Evolutionary conservation across 257 asterid genomes (phyloP), one percentile per base, ranked within the genome.

Genomic region (Anisodus acutangulus): DNA sequence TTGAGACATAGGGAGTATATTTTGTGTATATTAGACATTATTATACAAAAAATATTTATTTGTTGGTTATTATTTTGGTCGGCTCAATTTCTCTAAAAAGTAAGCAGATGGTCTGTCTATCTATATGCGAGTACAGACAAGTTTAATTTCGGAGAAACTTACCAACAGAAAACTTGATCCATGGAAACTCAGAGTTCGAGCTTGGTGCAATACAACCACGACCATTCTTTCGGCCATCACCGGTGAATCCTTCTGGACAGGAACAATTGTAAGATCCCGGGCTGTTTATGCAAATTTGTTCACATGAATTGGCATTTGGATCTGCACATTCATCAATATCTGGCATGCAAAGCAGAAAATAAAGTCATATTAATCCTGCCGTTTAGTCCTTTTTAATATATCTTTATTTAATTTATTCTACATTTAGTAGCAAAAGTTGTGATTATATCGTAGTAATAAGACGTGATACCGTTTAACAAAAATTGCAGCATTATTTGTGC

Each of bases 301-400:
- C 85, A 55, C 93, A 90, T 8, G 90, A 87, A 57, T 72, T 89
- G 45, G 47, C 9, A 12, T 76, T 76, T 51, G 60, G 19, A 63
- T 35, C 83, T n/a, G 15, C 54, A 35, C 91, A 89, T 74, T 90
- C 93, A 54, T 89, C 63, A 0, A 81, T 87, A 67, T 86, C 89
- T 86, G 79, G 2, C 71, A 76, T 8, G 15, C 53, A 68, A 69
- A 69, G 16, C 8, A 69, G 54, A 39, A 26, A 39, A 68, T 39
- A 69, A 13, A 79, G 3, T 57, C 0, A 35, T 43, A 19, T 63
- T 22, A 47, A 83, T 54, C n/a, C n/a, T 6, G 53, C 43, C 4
- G 2, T 0, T 11, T 70, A 8, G 79, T 17, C 78, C 9, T 39
- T 69, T 69, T 39, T 37, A 31, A 31, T 31, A 31, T 31, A 31